A percentile compares a stretch with the other conserved stretches of the same genome.
These are phyloP conservation scores for Pelargonium fulgidum DNA, from an alignment of 441 rosid species.

Conservation along the genomic window DNA sequence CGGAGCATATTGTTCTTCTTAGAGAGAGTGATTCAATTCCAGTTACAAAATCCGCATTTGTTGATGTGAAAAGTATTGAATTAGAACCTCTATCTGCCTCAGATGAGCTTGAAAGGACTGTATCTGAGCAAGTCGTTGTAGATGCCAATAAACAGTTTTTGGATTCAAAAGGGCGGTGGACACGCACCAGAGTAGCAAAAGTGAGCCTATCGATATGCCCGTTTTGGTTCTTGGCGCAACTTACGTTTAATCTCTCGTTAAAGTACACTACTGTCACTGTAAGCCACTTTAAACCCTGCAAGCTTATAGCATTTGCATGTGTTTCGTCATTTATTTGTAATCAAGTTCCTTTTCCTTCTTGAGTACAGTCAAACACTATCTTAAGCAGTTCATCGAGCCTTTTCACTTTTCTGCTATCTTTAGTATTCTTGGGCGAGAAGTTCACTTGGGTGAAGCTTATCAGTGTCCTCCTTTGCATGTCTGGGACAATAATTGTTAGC, in stretches of 20 bases:
- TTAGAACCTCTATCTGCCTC: conserved; percentile 28
- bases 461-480: conserved; percentile 93
- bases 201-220: conserved; percentile 78
- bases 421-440: conserved; percentile 69
- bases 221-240: conserved; percentile 91
- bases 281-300: conserved; percentile 25
- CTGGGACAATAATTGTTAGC: conserved; percentile 81
- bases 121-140: conserved; percentile 24
- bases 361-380: conserved; percentile 82
- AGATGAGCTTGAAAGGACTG: conserved; percentile 23
- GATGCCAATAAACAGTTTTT: conserved; percentile 27
- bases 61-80: conserved; percentile 23
- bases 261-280: conserved; percentile 91
- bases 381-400: conserved; percentile 87
- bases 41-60: conserved; percentile 25
- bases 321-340: conserved; percentile 9
- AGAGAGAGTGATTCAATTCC: conserved; percentile 29
- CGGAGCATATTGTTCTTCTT: conserved; percentile 65
- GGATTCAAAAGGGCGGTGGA: conserved; percentile 85
- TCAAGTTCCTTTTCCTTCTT: conserved; percentile 18
- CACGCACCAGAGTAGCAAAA: conserved; percentile 66
- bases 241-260: conserved; percentile 77
- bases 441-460: conserved; percentile 81
- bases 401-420: conserved; percentile 76
- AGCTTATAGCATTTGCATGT: conserved; percentile 1